These are phyloP conservation scores for Plasmodium vinckei DNA, from an alignment of 169 alveolate species.

Conservation along the genomic window DNA sequence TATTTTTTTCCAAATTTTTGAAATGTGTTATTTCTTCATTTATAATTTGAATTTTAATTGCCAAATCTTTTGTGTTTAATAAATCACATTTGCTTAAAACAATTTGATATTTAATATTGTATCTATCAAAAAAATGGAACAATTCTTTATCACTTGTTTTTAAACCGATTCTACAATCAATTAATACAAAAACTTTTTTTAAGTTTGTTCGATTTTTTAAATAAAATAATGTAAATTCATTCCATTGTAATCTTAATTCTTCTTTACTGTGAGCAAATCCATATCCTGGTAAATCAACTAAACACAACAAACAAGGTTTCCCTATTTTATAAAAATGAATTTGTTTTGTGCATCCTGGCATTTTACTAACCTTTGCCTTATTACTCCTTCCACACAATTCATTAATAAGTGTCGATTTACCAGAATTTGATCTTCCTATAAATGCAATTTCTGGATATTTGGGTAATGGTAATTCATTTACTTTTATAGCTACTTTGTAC, in stretches of 20 bases:
- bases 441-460: slow-evolving; percentile 83
- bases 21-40: slow-evolving; percentile 76
- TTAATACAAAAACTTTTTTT: slow-evolving; percentile 79
- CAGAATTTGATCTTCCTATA: slow-evolving; percentile 85
- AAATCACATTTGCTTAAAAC: slow-evolving; percentile 86
- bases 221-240: slow-evolving; percentile 83
- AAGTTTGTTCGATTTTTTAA: slow-evolving; percentile 80
- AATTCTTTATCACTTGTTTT: slow-evolving; percentile 83
- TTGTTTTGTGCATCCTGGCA: slow-evolving; percentile 85
- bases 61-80: slow-evolving; percentile 67
- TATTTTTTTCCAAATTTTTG: slow-evolving; percentile 73
- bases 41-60: slow-evolving; percentile 63
- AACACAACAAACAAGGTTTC: slow-evolving; percentile 80
- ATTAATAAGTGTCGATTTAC: slow-evolving; percentile 85
- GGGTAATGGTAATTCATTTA: slow-evolving; percentile 64
- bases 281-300: slow-evolving; percentile 88
- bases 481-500: slow-evolving; percentile 63
- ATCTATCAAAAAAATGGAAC: slow-evolving; percentile 81
- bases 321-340: slow-evolving; percentile 85
- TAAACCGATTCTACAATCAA: slow-evolving; percentile 84
- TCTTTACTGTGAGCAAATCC: slow-evolving; percentile 82
- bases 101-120: slow-evolving; percentile 81
- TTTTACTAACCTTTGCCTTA: slow-evolving; percentile 76
- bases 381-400: slow-evolving; percentile 83
- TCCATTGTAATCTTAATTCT: slow-evolving; percentile 79